Evolutionary conservation across 495 filamentous ascomycete genomes (phyloP), one percentile per base, ranked within the genome.

Genomic region (Penicillium goetzii): DNA sequence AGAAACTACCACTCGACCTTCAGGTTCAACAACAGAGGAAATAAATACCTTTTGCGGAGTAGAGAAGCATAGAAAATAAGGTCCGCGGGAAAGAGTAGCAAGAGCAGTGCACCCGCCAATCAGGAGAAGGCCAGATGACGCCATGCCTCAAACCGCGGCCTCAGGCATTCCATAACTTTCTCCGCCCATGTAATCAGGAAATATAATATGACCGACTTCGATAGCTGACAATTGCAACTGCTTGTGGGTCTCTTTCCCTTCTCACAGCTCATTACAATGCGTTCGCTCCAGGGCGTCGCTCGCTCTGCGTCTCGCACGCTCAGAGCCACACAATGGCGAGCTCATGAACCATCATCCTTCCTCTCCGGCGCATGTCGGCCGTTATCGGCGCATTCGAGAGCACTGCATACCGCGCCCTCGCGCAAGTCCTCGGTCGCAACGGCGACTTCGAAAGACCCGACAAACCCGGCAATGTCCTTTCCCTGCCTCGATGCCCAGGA

Each of bases 401-500:
- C 41, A 43, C 70, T 79, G 49, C 73, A 81, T 51, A 63, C 61
- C 2, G 63, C 60, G 2, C 56, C 72, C 9, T 58, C 63, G 14
- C 72, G 73, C 34, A 77, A 70, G 50, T 70, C 76, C 11, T 74
- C 74, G 15, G 63, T 70, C 12, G 68, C 64, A 19, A 33, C 73
- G 11, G 74, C 74, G 54, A 58, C 23, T 12, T 43, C 62, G 14
- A 74, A 70, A 17, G 80, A 81, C 58, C 84, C 86, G 2, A 91
- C 92, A 19, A 99, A 98, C 69, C 93, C 95, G 2, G 90, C 93
- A 51, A 89, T 99, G 79, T 87, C 90, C 19, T 99, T 99, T 69
- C 95, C 95, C 5, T 99, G 95, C 71, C 89, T 99, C 12, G 95
- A 99, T 72, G 91, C 89, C 12, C 86, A 93, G 60, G 95, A 99